A percentile compares a stretch with the other conserved stretches of the same genome.
phyloP scores from a whole-genome alignment of 345 rosid species.

The Syzygium oleosum region DNA sequence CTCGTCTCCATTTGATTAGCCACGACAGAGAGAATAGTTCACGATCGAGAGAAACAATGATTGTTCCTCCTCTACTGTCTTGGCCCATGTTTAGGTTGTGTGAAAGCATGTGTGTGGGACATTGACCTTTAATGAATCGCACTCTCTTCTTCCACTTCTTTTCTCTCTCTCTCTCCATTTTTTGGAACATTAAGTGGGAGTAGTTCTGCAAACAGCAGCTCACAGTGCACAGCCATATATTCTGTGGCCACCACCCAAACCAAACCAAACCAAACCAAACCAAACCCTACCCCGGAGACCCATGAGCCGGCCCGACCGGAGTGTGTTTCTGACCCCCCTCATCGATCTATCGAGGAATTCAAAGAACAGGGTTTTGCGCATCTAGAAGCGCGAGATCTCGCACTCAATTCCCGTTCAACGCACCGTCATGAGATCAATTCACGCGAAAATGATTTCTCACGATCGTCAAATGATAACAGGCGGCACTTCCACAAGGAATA shows the following conservation, averaged over 20 bases:
- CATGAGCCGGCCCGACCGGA: not conserved
- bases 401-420: not conserved
- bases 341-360: not conserved
- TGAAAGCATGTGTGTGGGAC: not conserved
- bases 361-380: not conserved
- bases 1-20: not conserved
- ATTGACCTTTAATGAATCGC: not conserved
- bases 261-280: not conserved
- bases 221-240: not conserved
- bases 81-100: not conserved
- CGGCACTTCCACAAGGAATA: constrained; percentile 1
- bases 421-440: not conserved
- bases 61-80: not conserved
- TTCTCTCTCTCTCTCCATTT: too few relatives aligned
- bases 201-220: not conserved
- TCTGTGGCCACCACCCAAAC: not conserved
- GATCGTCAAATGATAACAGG: not conserved
- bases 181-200: too few relatives aligned
- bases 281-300: not conserved
- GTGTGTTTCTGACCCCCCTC: not conserved
- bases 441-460: not conserved
- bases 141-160: not conserved
- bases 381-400: not conserved
- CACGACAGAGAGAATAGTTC: not conserved
- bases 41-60: not conserved